Evolutionary conservation across 225 moss, liverwort and hornwort species (phyloP).

Genomic region (Anthoceros angustus): DNA sequence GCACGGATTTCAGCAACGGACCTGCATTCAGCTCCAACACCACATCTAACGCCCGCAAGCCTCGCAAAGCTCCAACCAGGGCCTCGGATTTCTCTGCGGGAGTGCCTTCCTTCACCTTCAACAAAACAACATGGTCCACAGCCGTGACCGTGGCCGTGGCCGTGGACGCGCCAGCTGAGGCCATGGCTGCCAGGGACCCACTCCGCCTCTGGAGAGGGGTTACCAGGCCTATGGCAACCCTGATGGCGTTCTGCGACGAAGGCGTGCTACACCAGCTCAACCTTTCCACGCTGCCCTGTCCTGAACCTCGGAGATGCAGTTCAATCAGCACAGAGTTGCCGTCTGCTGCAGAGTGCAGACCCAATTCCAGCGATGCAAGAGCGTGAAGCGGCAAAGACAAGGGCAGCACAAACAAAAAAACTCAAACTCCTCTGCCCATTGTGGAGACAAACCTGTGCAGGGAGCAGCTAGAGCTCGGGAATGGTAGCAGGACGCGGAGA

Average conservation of each 20-base stretch:
- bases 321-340: too few species aligned
- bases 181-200: neutral
- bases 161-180: neutral
- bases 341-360: too few species aligned
- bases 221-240: neutral
- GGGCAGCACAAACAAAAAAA: neutral
- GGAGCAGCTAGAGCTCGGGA: neutral
- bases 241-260: neutral
- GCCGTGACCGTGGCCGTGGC: neutral
- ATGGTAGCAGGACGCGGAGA: neutral
- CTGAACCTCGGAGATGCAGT: too few species aligned
- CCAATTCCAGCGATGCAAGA: neutral
- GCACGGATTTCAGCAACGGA: conserved; percentile 36
- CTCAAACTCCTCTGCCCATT: neutral
- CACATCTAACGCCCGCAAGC: conserved; percentile 32
- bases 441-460: neutral
- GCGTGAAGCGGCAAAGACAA: neutral
- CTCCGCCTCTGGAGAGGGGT: neutral
- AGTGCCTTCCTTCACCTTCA: conserved; percentile 31
- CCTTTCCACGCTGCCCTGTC: too few species aligned
- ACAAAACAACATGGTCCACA: conserved; percentile 47
- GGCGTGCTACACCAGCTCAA: too few species aligned
- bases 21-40: conserved; percentile 34
- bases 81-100: conserved; percentile 7
- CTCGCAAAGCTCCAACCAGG: conserved; percentile 19